Percentiles rank a stretch among this genome's conserved stretches.
phyloP scores from a whole-genome alignment of 2,329 filamentous ascomycete species.

The Ophiosphaerella herpotricha region DNA sequence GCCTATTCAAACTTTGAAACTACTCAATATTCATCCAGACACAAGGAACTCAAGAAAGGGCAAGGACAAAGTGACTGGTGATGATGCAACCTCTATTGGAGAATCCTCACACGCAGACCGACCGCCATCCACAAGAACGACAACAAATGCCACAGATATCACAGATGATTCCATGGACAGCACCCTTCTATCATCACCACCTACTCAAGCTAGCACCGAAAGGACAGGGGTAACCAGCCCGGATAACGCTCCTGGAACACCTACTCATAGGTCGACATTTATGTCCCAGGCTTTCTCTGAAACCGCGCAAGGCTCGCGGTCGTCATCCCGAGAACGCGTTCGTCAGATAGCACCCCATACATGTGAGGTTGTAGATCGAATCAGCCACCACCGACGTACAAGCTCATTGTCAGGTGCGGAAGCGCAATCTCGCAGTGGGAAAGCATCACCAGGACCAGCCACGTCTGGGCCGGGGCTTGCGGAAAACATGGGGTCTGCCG shows the following conservation, averaged over 20 bases:
- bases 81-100: conserved; percentile 13
- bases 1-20: conserved; percentile 60
- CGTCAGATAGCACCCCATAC: conserved; percentile 6
- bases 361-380: conserved; percentile 3
- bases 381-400: conserved; percentile 14
- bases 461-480: conserved; percentile 10
- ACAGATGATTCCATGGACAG: conserved; percentile 21
- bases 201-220: conserved; percentile 12
- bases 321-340: conserved; percentile 29
- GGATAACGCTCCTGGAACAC: conserved; percentile 20
- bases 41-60: conserved; percentile 30
- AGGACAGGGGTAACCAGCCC: conserved; percentile 13
- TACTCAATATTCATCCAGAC: conserved; percentile 52
- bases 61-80: conserved; percentile 24
- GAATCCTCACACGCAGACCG: conserved; percentile 22
- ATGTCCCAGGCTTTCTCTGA: conserved; percentile 41
- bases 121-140: conserved; percentile 13
- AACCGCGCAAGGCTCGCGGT: conserved; percentile 34
- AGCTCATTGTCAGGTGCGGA: conserved; percentile 25
- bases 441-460: conserved; percentile 12
- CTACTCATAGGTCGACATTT: conserved; percentile 31
- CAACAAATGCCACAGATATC: conserved; percentile 12
- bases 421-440: conserved; percentile 17
- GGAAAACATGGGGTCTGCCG: conserved; percentile 58
- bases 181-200: conserved; percentile 24